These are phyloP conservation scores for Marsdenia floribunda DNA, from an alignment of 257 asterid species.

Conservation along the genomic window DNA sequence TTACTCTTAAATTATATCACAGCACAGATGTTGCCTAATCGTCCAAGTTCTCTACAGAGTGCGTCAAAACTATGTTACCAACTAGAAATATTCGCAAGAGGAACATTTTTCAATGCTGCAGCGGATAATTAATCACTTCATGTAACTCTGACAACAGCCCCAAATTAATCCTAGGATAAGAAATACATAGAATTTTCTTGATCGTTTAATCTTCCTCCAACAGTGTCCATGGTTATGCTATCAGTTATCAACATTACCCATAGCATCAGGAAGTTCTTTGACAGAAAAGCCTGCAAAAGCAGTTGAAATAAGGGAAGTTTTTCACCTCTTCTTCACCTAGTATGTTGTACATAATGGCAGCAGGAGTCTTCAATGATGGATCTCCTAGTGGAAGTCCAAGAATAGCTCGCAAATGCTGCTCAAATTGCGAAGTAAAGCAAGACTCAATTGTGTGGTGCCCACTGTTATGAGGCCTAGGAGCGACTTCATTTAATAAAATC, in stretches of 20 bases:
- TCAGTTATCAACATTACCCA: background rate
- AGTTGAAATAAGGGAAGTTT: background rate
- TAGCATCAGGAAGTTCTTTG: background rate
- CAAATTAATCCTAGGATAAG: background rate
- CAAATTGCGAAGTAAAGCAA: slow-evolving; percentile 85
- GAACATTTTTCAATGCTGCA: background rate
- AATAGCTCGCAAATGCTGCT: slow-evolving; percentile 95
- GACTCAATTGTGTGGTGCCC: slow-evolving; percentile 95
- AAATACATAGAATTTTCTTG: background rate
- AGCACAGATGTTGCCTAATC: background rate
- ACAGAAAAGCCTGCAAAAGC: background rate
- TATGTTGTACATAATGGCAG: slow-evolving; percentile 89
- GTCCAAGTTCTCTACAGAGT: background rate
- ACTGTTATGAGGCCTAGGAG: slow-evolving; percentile 98
- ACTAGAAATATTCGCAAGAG: background rate
- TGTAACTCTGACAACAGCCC: background rate
- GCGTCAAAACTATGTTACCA: background rate
- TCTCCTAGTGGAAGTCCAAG: slow-evolving; percentile 96
- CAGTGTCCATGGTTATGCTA: background rate
- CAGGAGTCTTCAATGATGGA: slow-evolving; percentile 80
- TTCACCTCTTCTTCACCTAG: slow-evolving; percentile 93
- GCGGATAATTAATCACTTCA: background rate
- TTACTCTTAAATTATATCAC: background rate
- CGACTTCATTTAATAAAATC: slow-evolving; percentile 92
- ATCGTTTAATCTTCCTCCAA: background rate